A percentile compares a stretch with the other conserved stretches of the same genome.
Evolutionary conservation across 306 rosid genomes (phyloP).

Genomic region (Dicorynia guianensis): DNA sequence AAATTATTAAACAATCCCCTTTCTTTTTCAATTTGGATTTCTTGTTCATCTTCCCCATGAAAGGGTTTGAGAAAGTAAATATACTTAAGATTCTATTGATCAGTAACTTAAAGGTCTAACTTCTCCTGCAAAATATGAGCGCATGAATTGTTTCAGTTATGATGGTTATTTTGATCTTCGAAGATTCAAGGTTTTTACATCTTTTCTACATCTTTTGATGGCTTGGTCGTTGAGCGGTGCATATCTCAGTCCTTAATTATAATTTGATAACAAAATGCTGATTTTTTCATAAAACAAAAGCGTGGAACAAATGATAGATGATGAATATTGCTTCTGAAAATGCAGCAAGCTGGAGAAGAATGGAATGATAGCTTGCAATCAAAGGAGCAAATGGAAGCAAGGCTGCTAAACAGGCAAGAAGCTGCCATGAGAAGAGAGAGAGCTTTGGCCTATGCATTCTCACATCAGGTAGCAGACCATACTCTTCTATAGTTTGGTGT

Average conservation of each 20-base stretch:
- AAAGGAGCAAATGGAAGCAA: constrained; percentile 59
- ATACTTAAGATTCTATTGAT: not conserved
- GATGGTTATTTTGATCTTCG: not conserved
- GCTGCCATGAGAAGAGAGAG: constrained; percentile 71
- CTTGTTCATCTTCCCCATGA: not conserved
- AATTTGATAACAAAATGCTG: not conserved
- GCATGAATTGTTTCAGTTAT: not conserved
- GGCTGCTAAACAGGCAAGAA: constrained; percentile 49
- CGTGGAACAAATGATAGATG: not conserved
- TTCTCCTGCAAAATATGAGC: not conserved
- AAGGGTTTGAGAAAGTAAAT: not conserved
- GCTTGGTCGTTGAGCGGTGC: not conserved
- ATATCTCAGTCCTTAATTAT: not conserved
- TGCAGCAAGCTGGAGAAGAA: constrained; percentile 50
- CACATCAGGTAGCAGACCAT: constrained; percentile 60
- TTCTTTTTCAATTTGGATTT: not conserved
- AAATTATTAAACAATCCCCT: not conserved
- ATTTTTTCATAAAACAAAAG: not conserved
- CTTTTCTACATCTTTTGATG: not conserved
- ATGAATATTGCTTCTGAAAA: not conserved
- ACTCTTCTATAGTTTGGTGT: not conserved
- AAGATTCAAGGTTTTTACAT: not conserved
- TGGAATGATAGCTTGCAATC: constrained; percentile 66
- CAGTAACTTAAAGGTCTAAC: not conserved
- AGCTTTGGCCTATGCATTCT: constrained; percentile 66